Evolutionary conservation across 2,329 filamentous ascomycete species (phyloP), one percentile per base, ranked within the genome.

Genomic region (Chalara sp.): DNA sequence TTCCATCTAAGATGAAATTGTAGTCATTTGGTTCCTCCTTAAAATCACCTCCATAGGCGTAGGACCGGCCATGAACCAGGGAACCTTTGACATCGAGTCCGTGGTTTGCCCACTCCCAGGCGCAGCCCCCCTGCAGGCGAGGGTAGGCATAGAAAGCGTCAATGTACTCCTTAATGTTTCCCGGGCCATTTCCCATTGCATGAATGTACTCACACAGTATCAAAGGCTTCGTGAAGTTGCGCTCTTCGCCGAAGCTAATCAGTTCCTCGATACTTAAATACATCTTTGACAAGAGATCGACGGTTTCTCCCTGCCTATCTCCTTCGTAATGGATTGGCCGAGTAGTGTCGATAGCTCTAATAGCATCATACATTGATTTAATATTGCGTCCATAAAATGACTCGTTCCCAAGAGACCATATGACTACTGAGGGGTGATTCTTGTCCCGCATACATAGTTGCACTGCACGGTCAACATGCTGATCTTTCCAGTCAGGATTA

Each of bases 111-210:
- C 69, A 72, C 54, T 72, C 70, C 70, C 70, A 72, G 40, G 71
- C 65, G 5, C 10, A 47, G 5, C 1, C 78, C 81, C 56, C 57
- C 42, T 58, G 56, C 4, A 59, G 32, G 28, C 54, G 42, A 12
- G 46, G 49, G 41, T 58, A 45, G 8, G 53, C 50, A 37, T 55
- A 53, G 67, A 87, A 88, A 0, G 75, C 72, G 39, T 81, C 71
- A 41, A 84, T 72, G 54, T 88, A 88, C 53, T 87, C 84, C 51
- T 83, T 76, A 7, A 88, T 72, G 42, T 77, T 78, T 1, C 85
- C 85, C 0, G 85, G 85, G 0, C 83, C 84, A 57, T 87, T 88
- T 6, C 85, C 85, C 84, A 88, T 87, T 1, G 85, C 83, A 58
- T 79, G 76, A 0, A 65, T 74, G 50, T 76, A 79, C 53, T 81